Base-by-base conservation (phyloP, 208 protist genomes). In the Trichomonas tenax region DNA sequence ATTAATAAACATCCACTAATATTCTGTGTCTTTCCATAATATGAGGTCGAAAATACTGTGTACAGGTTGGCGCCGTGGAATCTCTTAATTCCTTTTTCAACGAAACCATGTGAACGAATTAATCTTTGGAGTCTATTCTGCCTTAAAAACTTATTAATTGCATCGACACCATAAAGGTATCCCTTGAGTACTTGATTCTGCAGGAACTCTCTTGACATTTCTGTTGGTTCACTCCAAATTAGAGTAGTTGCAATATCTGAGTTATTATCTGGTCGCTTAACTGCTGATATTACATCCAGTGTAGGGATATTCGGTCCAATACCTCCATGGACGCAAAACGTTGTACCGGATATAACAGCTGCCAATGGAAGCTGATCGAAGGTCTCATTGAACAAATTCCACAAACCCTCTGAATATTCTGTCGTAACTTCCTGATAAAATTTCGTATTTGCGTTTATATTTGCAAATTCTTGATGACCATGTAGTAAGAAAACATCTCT, bases 361-460 rank as follows among this genome's bases (percentile, higher is more conserved):
- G 86, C 86, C 10, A 93, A 38, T 48, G 86, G 86, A n/a, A 93
- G 40, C 2, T 8, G 10, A 38, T 48, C 44, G 51, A 93, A 93
- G 1, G 46, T 21, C 38, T 51, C 44, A 38, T 93, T 48, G 34
- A 48, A 93, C 15, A 51, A 38, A 40, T 38, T n/a, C 86, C 86
- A 93, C 15, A 93, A 38, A 2, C 44, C 40, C 15, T 93, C 26
- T 15, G 14, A 14, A 51, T 51, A 51, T 10, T 93, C 98, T 58
- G 97, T 38, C 1, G 17, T 93, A 51, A 93, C 26, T 93, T 93
- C 86, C 17, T 93, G 15, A 51, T 93, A 36, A 26, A 93, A 93
- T 14, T 31, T 44, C 41, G 41, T 48, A 41, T 34, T 34, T 1
- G 4, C 15, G 10, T 48, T 51, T 34, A 93, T 38, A 0, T 34